These are phyloP conservation scores for Raphanus sativus DNA, from an alignment of 345 rosid genomes.

Conservation along the genomic window DNA sequence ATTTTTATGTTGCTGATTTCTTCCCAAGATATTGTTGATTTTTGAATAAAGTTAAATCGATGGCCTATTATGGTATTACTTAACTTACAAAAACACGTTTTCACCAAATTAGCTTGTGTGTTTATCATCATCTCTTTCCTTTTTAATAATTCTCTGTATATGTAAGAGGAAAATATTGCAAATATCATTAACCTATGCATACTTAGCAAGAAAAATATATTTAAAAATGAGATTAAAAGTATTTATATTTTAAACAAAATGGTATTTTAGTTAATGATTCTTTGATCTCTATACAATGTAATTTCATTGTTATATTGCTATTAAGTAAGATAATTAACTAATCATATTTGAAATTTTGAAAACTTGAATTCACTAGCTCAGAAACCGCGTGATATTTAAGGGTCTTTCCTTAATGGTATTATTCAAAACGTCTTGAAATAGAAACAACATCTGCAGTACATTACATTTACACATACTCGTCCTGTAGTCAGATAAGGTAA, in stretches of 20 bases:
- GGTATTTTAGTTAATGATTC: background rate
- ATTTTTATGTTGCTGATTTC: background rate
- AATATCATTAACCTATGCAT: background rate
- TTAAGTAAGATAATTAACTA: background rate
- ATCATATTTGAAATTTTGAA: background rate
- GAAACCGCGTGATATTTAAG: conserved; percentile 15
- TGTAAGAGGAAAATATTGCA: background rate
- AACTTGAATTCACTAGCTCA: background rate
- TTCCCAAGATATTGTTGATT: background rate
- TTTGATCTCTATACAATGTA: background rate
- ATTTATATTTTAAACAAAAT: background rate
- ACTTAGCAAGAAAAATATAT: background rate
- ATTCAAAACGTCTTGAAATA: conserved; percentile 6
- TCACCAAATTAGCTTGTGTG: background rate
- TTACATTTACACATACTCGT: background rate
- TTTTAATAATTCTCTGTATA: background rate
- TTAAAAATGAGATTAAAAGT: background rate
- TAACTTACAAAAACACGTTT: background rate
- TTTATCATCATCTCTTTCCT: background rate
- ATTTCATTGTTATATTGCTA: background rate
- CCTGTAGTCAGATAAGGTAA: conserved; percentile 1
- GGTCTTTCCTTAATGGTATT: background rate
- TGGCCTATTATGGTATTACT: background rate
- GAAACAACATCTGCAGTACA: background rate
- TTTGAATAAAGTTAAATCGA: background rate